Evolutionary conservation across 768 basidiomycete genomes (phyloP), one percentile per base, ranked within the genome.

Genomic region (Royoungia palumana): DNA sequence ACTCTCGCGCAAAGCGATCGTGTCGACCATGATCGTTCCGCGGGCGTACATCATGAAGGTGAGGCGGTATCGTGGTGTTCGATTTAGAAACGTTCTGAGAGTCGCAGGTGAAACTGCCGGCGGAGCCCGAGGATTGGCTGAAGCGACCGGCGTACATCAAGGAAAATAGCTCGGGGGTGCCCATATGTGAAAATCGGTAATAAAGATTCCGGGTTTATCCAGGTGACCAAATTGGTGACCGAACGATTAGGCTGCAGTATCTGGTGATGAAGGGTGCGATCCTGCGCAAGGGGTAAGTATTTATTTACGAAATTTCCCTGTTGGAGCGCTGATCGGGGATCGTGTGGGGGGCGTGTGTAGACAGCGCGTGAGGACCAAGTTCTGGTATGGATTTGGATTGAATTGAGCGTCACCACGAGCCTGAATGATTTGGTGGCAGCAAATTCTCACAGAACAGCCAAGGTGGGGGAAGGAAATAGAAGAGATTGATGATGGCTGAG

Each of bases 41-140:
- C 78, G 84, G 44, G 84, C 88, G 21, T 94, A 94, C 63, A 79
- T 92, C 53, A 89, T 93, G 85, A 89, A 88, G 75, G 87, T 83
- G 57, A 49, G 73, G 35, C 58, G 35, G 34, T 11, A 10, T 11
- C 12, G 37, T 6, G 10, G 41, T 21, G 14, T 21, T 21, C 42
- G 17, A 51, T 34, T n/a, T 38, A 48, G 34, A 22, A 27, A 34
- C 5, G 28, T 19, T 34, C 49, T 53, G 19, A 53, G 34, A 4
- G 30, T 25, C 32, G 8, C 50, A 89, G 86, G 90, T 92, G 53
- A 93, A 93, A 66, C 76, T 94, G 22, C 91, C 90, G 36, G 90
- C 90, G 27, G 92, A 93, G 42, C 77, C 76, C 51, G 89, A 93
- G 60, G 91, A 94, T 67, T 85, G 81, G 73, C 69, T 82, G 64